These are phyloP conservation scores for Chytridiales sp. DNA, from an alignment of 371 early-diverging fungal genomes.

Conservation along the genomic window DNA sequence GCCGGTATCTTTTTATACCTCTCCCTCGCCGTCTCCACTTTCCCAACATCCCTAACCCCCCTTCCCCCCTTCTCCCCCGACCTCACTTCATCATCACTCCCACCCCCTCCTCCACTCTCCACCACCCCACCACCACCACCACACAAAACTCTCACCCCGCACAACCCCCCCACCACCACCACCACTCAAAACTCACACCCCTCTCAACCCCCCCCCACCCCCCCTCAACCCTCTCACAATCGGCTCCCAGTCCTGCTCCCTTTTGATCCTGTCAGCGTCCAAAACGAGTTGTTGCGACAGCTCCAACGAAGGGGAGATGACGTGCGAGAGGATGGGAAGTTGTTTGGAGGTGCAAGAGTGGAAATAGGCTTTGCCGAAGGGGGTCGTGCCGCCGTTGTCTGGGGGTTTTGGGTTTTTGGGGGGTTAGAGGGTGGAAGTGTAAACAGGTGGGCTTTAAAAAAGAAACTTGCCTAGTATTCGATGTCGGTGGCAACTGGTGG, in stretches of 20 bases:
- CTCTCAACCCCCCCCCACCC: too few species aligned
- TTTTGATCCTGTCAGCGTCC: slow-evolving; percentile 27
- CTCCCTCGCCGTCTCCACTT: not conserved
- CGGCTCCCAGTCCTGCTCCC: slow-evolving; percentile 36
- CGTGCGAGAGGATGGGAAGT: slow-evolving; percentile 23
- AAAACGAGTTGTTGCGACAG: slow-evolving; percentile 19
- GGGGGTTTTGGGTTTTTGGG: too few species aligned
- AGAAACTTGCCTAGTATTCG: slow-evolving; percentile 8
- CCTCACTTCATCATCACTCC: too few species aligned
- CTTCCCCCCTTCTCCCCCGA: too few species aligned
- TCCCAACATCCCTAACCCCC: too few species aligned
- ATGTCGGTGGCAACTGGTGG: slow-evolving; percentile 20
- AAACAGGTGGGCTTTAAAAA: too few species aligned
- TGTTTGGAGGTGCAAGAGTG: slow-evolving; percentile 21
- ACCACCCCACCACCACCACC: too few species aligned
- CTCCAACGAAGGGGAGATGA: slow-evolving; percentile 25
- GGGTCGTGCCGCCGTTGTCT: slow-evolving; percentile 23
- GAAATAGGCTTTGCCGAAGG: slow-evolving; percentile 26
- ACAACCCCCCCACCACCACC: too few species aligned
- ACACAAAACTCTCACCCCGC: too few species aligned
- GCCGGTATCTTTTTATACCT: not conserved
- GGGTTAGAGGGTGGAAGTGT: not conserved
- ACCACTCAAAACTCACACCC: too few species aligned
- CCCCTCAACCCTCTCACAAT: slow-evolving; percentile 27
- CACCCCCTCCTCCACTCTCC: too few species aligned